These are phyloP conservation scores for Saccharomycopsis fibuligera DNA, from an alignment of 805 yeast genomes.

Conservation along the genomic window DNA sequence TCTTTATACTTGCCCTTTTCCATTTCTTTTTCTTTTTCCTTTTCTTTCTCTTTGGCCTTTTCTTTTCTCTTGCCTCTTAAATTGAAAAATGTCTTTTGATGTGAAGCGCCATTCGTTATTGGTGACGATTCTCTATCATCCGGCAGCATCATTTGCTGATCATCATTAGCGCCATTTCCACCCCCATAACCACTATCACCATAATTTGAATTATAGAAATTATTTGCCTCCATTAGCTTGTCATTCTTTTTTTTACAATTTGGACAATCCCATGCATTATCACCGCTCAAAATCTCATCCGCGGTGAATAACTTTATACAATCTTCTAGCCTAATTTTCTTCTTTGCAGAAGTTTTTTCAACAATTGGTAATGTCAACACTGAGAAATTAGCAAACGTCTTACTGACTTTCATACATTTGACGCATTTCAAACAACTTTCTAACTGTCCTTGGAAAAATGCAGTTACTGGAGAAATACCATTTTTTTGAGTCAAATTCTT, in stretches of 20 bases:
- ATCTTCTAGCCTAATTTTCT: slow-evolving; percentile 47
- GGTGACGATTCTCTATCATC: not conserved
- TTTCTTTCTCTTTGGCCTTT: slow-evolving; percentile 4
- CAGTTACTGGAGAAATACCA: slow-evolving; percentile 63
- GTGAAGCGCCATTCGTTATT: not conserved
- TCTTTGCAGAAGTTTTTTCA: slow-evolving; percentile 27
- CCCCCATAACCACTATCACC: not conserved
- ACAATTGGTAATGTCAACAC: slow-evolving; percentile 62
- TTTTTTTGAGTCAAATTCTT: slow-evolving; percentile 42
- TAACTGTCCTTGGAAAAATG: slow-evolving; percentile 65
- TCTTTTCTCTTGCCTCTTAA: slow-evolving; percentile 9
- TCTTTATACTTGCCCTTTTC: not conserved
- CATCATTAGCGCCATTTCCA: not conserved
- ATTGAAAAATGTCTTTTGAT: slow-evolving; percentile 11
- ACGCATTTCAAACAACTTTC: slow-evolving; percentile 59
- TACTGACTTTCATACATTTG: slow-evolving; percentile 55
- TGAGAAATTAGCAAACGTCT: slow-evolving; percentile 55
- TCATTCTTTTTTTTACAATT: slow-evolving; percentile 41
- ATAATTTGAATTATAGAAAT: slow-evolving; percentile 9
- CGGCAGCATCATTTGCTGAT: not conserved
- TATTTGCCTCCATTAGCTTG: slow-evolving; percentile 15
- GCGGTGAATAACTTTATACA: slow-evolving; percentile 55
- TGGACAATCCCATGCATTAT: slow-evolving; percentile 83
- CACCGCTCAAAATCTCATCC: slow-evolving; percentile 61
- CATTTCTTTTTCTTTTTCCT: slow-evolving; percentile 7